Evolutionary conservation across 371 early-diverging fungal genomes (phyloP).

Genomic region (Mucor mucedo): DNA sequence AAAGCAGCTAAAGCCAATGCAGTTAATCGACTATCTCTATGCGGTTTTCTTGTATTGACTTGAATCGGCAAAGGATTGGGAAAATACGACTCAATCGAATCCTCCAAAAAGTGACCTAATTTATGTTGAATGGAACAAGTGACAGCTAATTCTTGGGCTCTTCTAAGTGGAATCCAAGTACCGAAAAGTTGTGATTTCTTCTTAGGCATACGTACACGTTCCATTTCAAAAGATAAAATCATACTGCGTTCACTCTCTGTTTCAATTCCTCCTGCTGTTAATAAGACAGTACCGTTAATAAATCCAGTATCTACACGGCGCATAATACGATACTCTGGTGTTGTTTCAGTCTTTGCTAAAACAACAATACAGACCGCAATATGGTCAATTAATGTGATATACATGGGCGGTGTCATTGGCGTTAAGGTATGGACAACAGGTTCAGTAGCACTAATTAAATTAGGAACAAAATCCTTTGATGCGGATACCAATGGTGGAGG

Average conservation of each 20-base stretch:
- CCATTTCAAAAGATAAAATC: slow-evolving; percentile 85
- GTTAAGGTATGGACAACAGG: slow-evolving; percentile 30
- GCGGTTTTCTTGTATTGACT: slow-evolving; percentile 36
- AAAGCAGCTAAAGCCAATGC: slow-evolving; percentile 32
- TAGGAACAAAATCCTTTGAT: slow-evolving; percentile 7
- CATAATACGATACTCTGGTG: slow-evolving; percentile 66
- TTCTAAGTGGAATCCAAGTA: slow-evolving; percentile 89
- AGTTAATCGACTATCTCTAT: slow-evolving; percentile 27
- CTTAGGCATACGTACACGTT: slow-evolving; percentile 77
- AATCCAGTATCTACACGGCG: slow-evolving; percentile 80
- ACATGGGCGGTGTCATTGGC: slow-evolving; percentile 56
- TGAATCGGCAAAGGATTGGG: slow-evolving; percentile 73
- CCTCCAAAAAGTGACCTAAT: slow-evolving; percentile 78
- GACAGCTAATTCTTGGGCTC: slow-evolving; percentile 85
- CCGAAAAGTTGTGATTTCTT: slow-evolving; percentile 77
- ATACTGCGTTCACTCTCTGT: slow-evolving; percentile 87
- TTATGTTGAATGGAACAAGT: slow-evolving; percentile 83
- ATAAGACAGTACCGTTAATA: slow-evolving; percentile 84
- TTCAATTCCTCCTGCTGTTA: slow-evolving; percentile 86
- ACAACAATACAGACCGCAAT: slow-evolving; percentile 76
- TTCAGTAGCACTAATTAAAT: slow-evolving; percentile 15
- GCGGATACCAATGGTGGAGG: slow-evolving; percentile 3
- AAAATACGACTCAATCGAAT: slow-evolving; percentile 73
- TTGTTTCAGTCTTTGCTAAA: slow-evolving; percentile 52
- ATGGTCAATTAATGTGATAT: slow-evolving; percentile 75